Percentiles rank a stretch among this genome's conserved stretches.
Conservation (phyloP, 306 rosid genomes). For the Dalbergia oliveri region DNA sequence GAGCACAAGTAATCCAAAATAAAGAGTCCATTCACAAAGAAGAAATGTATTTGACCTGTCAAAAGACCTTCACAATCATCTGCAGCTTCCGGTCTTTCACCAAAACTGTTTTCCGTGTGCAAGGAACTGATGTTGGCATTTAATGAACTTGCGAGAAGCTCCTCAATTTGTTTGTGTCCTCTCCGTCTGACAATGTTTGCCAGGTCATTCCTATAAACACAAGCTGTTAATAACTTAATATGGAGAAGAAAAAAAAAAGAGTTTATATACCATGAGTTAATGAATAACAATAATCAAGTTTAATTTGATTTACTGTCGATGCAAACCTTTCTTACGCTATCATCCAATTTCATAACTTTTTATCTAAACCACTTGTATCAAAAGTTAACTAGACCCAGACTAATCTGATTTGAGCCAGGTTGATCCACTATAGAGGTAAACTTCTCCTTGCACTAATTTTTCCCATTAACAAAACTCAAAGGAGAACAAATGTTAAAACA, state of each 20-base stretch:
- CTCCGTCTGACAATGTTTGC: constrained; percentile 93
- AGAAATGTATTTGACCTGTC: constrained; percentile 62
- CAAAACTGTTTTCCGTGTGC: constrained; percentile 34
- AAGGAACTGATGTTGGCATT: constrained; percentile 34
- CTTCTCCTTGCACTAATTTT: too few species aligned
- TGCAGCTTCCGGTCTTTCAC: constrained; percentile 44
- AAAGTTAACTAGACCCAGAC: background rate
- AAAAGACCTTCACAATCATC: constrained; percentile 40
- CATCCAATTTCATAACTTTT: too few species aligned
- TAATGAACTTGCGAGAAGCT: constrained; percentile 65
- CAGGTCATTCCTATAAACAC: constrained; percentile 70
- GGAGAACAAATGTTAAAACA: too few species aligned
- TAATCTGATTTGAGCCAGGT: background rate
- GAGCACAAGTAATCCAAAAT: constrained; percentile 33
- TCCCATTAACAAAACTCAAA: too few species aligned
- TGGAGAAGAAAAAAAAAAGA: background rate
- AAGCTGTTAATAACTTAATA: background rate
- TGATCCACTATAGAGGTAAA: too few species aligned
- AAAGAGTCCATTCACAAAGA: constrained; percentile 17
- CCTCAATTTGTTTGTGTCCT: constrained; percentile 76
- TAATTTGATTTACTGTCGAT: background rate
- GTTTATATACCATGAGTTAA: background rate
- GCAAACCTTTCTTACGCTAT: too few species aligned
- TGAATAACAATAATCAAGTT: background rate
- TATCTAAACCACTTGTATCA: too few species aligned